Evolutionary conservation across 768 basidiomycete species (phyloP).

Genomic region (Pholiota conissans): DNA sequence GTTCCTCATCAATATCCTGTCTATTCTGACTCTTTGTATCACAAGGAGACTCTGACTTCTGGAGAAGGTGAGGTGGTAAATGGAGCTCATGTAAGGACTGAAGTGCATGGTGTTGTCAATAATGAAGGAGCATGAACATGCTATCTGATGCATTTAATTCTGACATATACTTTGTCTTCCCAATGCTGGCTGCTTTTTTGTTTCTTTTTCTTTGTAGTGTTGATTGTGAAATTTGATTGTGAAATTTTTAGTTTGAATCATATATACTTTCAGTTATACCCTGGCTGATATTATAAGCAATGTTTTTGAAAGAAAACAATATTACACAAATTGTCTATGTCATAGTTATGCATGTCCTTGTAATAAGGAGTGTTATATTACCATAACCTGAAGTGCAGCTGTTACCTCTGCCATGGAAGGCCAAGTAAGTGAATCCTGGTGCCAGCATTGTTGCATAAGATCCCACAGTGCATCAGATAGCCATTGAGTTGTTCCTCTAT

Average conservation of each 20-base stretch:
- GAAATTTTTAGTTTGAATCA: background rate
- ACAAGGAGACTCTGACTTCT: constrained; percentile 18
- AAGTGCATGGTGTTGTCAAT: constrained; percentile 20
- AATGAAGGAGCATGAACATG: constrained; percentile 15
- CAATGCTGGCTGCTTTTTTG: background rate
- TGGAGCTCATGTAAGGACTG: constrained; percentile 19
- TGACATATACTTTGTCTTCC: background rate
- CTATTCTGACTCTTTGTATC: constrained; percentile 19
- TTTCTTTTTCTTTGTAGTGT: background rate
- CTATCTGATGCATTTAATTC: background rate
- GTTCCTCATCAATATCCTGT: constrained; percentile 24
- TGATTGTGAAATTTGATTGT: background rate
- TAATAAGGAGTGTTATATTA: too few species aligned
- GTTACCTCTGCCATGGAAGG: constrained; percentile 42
- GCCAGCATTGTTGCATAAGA: constrained; percentile 49
- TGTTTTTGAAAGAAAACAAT: too few species aligned
- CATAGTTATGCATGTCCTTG: too few species aligned
- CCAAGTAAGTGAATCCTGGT: constrained; percentile 32
- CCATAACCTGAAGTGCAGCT: constrained; percentile 1
- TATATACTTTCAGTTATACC: background rate
- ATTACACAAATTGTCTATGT: too few species aligned
- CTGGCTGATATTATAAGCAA: too few species aligned
- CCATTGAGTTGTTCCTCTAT: constrained; percentile 32
- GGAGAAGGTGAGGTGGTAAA: constrained; percentile 19
- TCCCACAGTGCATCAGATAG: constrained; percentile 50